These are phyloP conservation scores for Gamarada debralockiae DNA, from an alignment of 495 filamentous ascomycete species.

Conservation along the genomic window DNA sequence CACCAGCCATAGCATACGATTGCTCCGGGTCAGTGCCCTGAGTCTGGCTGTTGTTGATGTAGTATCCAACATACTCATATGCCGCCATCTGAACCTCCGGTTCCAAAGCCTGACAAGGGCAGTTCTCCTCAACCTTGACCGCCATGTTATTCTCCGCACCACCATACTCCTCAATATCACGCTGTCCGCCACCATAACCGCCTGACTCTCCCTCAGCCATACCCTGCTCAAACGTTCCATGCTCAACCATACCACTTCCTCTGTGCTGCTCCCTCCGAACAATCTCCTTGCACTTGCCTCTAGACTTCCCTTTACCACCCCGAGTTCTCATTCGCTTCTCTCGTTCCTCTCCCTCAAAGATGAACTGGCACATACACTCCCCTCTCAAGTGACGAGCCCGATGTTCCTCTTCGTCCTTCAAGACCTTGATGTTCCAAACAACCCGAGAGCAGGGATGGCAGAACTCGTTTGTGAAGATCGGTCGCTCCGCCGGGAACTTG, in stretches of 20 bases:
- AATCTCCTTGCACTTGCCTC: neutral
- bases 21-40: neutral
- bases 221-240: neutral
- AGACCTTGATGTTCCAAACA: conserved; percentile 21
- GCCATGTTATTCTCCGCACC: neutral
- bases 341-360: conserved; percentile 15
- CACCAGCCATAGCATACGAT: neutral
- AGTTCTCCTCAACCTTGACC: neutral
- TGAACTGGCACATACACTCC: conserved; percentile 15
- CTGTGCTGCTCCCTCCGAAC: neutral
- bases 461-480: conserved; percentile 10
- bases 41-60: neutral
- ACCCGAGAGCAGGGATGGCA: conserved; percentile 22
- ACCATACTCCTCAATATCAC: neutral
- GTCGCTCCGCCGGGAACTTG: conserved; percentile 17
- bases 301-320: neutral
- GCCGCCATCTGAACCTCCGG: neutral
- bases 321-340: conserved; percentile 1
- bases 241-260: neutral
- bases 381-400: conserved; percentile 12
- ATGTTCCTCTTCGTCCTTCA: conserved; percentile 20
- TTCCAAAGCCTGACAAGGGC: neutral
- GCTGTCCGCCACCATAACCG: neutral
- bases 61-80: conserved; percentile 16
- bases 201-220: neutral